Evolutionary conservation across 2,329 filamentous ascomycete genomes (phyloP).

Genomic region (Colletotrichum ledebouriae): DNA sequence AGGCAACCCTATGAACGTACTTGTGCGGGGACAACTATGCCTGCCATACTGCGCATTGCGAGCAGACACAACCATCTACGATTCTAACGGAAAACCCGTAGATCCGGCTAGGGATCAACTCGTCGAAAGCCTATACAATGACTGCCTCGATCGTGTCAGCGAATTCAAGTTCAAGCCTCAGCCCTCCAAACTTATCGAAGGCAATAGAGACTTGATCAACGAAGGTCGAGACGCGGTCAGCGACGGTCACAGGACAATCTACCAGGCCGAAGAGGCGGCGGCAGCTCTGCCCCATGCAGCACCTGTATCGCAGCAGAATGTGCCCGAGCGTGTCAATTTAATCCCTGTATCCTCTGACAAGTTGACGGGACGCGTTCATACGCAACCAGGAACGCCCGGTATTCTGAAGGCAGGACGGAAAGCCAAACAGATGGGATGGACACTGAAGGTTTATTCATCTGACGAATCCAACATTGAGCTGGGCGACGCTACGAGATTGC

Average conservation of each 20-base stretch:
- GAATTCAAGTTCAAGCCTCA: conserved; percentile 86
- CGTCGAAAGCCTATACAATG: conserved; percentile 94
- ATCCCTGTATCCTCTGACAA: conserved; percentile 76
- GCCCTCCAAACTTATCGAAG: conserved; percentile 79
- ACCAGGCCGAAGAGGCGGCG: conserved; percentile 78
- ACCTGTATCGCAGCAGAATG: conserved; percentile 67
- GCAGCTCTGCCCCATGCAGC: conserved; percentile 70
- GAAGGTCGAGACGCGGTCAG: conserved; percentile 82
- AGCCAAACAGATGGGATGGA: conserved; percentile 86
- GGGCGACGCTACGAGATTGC: conserved; percentile 71
- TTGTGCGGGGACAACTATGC: conserved; percentile 90
- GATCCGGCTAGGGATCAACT: conserved; percentile 83
- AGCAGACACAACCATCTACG: conserved; percentile 89
- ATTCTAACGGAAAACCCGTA: conserved; percentile 82
- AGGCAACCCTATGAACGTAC: conserved; percentile 92
- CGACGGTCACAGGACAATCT: conserved; percentile 79
- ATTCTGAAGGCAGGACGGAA: conserved; percentile 82
- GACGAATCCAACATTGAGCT: conserved; percentile 79
- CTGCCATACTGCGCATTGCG: conserved; percentile 87
- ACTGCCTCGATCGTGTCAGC: conserved; percentile 91
- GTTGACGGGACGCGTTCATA: conserved; percentile 79
- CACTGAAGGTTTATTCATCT: conserved; percentile 73
- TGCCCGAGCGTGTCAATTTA: conserved; percentile 66
- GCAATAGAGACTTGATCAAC: conserved; percentile 85
- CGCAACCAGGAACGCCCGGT: conserved; percentile 76